phyloP scores from a whole-genome alignment of 352 stramenopile genomes.

The Phytophthora melonis region DNA sequence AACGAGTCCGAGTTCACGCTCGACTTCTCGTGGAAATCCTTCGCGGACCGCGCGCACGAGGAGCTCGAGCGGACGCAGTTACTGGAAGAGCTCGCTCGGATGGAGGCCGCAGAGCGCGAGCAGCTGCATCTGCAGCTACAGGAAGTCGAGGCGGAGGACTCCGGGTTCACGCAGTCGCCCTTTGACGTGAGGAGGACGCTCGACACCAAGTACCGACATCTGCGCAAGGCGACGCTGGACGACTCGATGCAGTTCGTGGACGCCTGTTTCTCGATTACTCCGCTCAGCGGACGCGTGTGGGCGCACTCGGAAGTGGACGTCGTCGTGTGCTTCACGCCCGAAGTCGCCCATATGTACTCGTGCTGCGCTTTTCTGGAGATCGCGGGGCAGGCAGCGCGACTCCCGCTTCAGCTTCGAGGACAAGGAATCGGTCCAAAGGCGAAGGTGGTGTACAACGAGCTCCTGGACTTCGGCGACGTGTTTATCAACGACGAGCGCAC shows the following conservation, averaged over 20 bases:
- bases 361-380: constrained; percentile 91
- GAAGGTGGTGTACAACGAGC: constrained; percentile 93
- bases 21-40: constrained; percentile 94
- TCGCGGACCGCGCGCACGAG: constrained; percentile 74
- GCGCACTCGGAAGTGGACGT: constrained; percentile 93
- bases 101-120: constrained; percentile 82
- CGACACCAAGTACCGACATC: constrained; percentile 92
- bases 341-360: constrained; percentile 83
- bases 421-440: constrained; percentile 94
- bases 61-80: constrained; percentile 86
- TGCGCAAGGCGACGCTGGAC: constrained; percentile 89
- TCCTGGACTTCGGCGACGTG: constrained; percentile 95
- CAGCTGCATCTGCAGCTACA: constrained; percentile 68
- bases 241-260: constrained; percentile 96
- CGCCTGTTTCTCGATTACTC: constrained; percentile 92
- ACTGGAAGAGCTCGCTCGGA: constrained; percentile 80
- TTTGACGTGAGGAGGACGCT: constrained; percentile 77
- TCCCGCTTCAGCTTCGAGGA: constrained; percentile 91
- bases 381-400: constrained; percentile 85
- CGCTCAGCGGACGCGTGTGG: constrained; percentile 93
- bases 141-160: constrained; percentile 28
- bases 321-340: constrained; percentile 90
- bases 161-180: constrained; percentile 44
- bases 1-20: constrained; percentile 94
- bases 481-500: constrained; percentile 92